Percentiles rank a stretch among this genome's conserved stretches.
Conservation (phyloP, 441 rosid species). For the Populus hybrid region DNA sequence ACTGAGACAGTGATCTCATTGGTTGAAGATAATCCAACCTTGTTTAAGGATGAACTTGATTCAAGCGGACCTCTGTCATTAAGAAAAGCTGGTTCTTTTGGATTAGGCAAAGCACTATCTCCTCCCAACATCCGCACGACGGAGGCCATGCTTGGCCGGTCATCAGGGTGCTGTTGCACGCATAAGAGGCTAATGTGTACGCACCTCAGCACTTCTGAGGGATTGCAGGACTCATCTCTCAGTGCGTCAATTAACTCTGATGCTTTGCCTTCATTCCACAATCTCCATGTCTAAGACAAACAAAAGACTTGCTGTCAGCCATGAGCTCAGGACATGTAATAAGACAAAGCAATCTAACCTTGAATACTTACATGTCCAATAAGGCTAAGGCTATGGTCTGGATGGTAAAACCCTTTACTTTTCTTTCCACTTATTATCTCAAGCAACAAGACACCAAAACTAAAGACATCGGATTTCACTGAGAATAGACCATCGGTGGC, state of each 20-base stretch:
- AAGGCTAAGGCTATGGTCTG: not conserved
- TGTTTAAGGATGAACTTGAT: not conserved
- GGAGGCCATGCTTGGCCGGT: not conserved
- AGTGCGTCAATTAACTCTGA: not conserved
- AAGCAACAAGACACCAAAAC: conserved; percentile 13
- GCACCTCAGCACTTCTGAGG: not conserved
- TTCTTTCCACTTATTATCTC: conserved; percentile 16
- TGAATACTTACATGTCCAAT: not conserved
- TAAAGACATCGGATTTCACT: not conserved
- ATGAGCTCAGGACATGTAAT: not conserved
- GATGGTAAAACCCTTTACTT: conserved; percentile 17
- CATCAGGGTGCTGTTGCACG: not conserved
- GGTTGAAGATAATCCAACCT: not conserved
- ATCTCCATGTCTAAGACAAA: not conserved
- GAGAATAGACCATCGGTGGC: conserved; percentile 2
- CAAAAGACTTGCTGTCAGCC: not conserved
- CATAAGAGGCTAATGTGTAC: conserved; percentile 4
- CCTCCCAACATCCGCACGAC: not conserved
- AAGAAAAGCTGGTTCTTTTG: not conserved
- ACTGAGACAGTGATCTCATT: not conserved
- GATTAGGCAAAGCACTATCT: not conserved
- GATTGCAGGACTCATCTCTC: not conserved
- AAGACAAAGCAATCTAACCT: no score
- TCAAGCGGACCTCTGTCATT: not conserved
- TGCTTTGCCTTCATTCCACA: not conserved